Percentiles rank a stretch among this genome's conserved stretches.
Evolutionary conservation across 805 yeast species (phyloP).

Genomic region (Myxozyma neglecta): DNA sequence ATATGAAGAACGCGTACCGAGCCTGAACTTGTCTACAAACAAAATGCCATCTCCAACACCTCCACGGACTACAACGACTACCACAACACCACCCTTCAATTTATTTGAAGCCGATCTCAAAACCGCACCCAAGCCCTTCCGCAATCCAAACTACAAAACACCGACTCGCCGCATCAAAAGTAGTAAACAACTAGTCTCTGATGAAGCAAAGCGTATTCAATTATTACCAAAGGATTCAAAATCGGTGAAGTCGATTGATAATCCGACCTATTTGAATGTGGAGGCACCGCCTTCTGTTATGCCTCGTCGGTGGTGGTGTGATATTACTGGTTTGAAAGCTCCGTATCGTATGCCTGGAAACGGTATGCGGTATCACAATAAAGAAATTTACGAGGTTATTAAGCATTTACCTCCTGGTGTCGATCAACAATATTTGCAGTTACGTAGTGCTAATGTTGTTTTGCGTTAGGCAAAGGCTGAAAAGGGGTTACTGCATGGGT

Average conservation of each 20-base stretch:
- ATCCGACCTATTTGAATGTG: slow-evolving; percentile 66
- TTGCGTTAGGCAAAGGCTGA: too few relatives aligned
- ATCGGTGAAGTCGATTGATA: slow-evolving; percentile 39
- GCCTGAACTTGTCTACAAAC: too few relatives aligned
- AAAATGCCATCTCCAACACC: slow-evolving; percentile 6
- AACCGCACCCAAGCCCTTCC: slow-evolving; percentile 48
- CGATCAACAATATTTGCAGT: slow-evolving; percentile 86
- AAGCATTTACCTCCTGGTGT: slow-evolving; percentile 83
- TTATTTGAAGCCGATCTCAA: slow-evolving; percentile 36
- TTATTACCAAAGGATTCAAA: slow-evolving; percentile 36
- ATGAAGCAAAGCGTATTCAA: slow-evolving; percentile 71
- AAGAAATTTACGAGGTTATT: slow-evolving; percentile 75
- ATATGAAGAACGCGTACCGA: too few relatives aligned
- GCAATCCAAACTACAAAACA: slow-evolving; percentile 50
- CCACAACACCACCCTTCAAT: slow-evolving; percentile 16
- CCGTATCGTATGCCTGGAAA: slow-evolving; percentile 67
- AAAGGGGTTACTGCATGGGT: too few relatives aligned
- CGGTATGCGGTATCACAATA: slow-evolving; percentile 74
- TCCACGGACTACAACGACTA: not conserved
- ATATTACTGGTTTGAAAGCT: slow-evolving; percentile 84
- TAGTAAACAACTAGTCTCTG: slow-evolving; percentile 66
- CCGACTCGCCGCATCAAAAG: slow-evolving; percentile 70
- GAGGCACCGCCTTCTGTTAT: slow-evolving; percentile 84
- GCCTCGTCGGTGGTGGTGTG: slow-evolving; percentile 86
- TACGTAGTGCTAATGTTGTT: slow-evolving; percentile 85